phyloP scores from a whole-genome alignment of 106 monocot species.

The Amphibolis antarctica region DNA sequence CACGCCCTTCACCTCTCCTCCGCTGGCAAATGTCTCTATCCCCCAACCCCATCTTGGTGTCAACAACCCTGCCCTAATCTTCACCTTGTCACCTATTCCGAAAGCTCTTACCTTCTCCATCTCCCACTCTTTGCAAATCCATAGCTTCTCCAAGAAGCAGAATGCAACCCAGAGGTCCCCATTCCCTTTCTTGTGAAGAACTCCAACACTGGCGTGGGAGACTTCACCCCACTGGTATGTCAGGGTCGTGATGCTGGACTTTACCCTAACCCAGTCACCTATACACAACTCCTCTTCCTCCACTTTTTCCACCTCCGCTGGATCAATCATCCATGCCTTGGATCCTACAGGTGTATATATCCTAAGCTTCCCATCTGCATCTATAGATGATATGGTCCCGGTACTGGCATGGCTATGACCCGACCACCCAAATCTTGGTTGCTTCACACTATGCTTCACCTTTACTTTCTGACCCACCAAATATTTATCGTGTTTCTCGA shows the following conservation, averaged over 20 bases:
- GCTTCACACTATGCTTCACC: slow-evolving; percentile 56
- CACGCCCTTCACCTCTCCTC: slow-evolving; percentile 72
- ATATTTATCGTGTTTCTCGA: slow-evolving; percentile 44
- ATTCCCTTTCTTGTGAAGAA: slow-evolving; percentile 66
- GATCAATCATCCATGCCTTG: slow-evolving; percentile 89
- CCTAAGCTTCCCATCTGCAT: slow-evolving; percentile 85
- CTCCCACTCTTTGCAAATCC: slow-evolving; percentile 82
- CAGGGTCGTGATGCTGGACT: slow-evolving; percentile 42
- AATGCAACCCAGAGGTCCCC: slow-evolving; percentile 75
- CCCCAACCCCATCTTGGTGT: slow-evolving; percentile 94
- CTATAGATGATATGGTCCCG: slow-evolving; percentile 84
- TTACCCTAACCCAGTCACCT: slow-evolving; percentile 94
- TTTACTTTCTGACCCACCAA: slow-evolving; percentile 55
- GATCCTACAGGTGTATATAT: slow-evolving; percentile 81
- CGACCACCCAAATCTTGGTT: slow-evolving; percentile 96
- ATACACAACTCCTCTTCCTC: slow-evolving; percentile 63
- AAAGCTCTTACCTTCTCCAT: slow-evolving; percentile 85
- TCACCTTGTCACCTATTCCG: slow-evolving; percentile 59
- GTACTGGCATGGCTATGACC: slow-evolving; percentile 64
- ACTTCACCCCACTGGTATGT: slow-evolving; percentile 96
- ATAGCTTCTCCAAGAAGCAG: slow-evolving; percentile 77
- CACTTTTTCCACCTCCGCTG: slow-evolving; percentile 74
- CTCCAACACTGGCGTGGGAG: slow-evolving; percentile 62
- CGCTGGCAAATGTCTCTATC: slow-evolving; percentile 70
- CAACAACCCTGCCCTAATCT: slow-evolving; percentile 54